Evolutionary conservation across 2,329 filamentous ascomycete species (phyloP).

Genomic region (Fusarium sp.): DNA sequence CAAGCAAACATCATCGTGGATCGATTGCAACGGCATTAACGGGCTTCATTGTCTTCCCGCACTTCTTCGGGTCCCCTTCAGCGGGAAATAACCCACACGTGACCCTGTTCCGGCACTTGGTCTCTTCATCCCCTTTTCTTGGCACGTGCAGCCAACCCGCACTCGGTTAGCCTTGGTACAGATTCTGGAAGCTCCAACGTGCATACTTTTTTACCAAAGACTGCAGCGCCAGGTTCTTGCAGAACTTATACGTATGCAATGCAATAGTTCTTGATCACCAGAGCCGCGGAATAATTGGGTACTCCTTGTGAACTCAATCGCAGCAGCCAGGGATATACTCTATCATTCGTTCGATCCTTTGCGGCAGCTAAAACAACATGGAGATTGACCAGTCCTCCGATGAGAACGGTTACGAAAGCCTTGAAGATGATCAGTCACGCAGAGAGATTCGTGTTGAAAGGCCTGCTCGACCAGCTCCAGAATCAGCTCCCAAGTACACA

Average conservation of each 20-base stretch:
- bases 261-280: neutral
- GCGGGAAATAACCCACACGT: neutral
- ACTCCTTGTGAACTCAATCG: neutral
- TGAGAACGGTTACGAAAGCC: slow-evolving; percentile 39
- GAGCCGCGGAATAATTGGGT: neutral
- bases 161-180: slow-evolving; percentile 16
- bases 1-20: slow-evolving; percentile 32
- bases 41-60: neutral
- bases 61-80: neutral
- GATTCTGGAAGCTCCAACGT: slow-evolving; percentile 1
- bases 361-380: neutral
- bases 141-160: neutral
- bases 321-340: neutral
- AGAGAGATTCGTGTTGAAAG: slow-evolving; percentile 13
- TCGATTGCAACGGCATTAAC: slow-evolving; percentile 4
- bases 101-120: neutral
- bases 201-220: slow-evolving; percentile 16
- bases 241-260: slow-evolving; percentile 16
- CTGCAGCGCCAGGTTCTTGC: neutral
- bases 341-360: neutral
- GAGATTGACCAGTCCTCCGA: slow-evolving; percentile 32
- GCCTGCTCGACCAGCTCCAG: slow-evolving; percentile 8
- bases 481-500: slow-evolving; percentile 49
- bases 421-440: slow-evolving; percentile 21
- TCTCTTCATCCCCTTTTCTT: neutral